Evolutionary conservation across 2,329 filamentous ascomycete genomes (phyloP).

Genomic region (Chaetomiaceae sp.): DNA sequence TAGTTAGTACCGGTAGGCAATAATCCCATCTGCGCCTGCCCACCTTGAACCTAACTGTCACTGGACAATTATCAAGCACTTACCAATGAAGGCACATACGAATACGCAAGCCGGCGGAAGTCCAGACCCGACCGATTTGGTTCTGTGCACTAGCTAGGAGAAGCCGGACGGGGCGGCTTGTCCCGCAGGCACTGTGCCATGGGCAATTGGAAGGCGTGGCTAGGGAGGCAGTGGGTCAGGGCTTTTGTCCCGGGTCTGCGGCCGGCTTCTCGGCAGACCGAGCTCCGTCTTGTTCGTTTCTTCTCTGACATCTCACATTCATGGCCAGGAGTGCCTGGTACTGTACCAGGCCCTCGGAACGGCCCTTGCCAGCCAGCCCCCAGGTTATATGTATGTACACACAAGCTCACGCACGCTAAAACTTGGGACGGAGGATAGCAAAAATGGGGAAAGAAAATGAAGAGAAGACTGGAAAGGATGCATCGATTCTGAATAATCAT

Average conservation of each 20-base stretch:
- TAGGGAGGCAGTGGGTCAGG: no score
- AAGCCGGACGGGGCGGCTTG: neutral
- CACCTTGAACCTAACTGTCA: no score
- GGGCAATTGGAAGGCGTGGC: no score
- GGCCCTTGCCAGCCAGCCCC: slow-evolving; percentile 16
- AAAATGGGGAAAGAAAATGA: no score
- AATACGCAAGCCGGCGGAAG: neutral
- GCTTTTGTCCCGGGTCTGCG: neutral
- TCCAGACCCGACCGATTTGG: no score
- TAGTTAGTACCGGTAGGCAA: no score
- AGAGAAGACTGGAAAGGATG: no score
- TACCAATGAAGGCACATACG: neutral
- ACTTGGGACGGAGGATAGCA: neutral
- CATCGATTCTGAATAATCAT: no score
- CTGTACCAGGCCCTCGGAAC: slow-evolving; percentile 17
- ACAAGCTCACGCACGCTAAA: neutral
- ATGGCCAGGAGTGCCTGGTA: slow-evolving; percentile 5
- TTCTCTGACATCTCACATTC: slow-evolving; percentile 12
- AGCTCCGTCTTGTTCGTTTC: neutral
- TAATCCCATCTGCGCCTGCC: no score
- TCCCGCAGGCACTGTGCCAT: no score
- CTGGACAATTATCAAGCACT: no score
- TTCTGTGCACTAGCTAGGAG: neutral
- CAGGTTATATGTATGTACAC: no score
- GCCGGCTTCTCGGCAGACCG: neutral